Conservation (phyloP, 1,284 basidiomycete species). For the Bjerkandera adusta region DNA sequence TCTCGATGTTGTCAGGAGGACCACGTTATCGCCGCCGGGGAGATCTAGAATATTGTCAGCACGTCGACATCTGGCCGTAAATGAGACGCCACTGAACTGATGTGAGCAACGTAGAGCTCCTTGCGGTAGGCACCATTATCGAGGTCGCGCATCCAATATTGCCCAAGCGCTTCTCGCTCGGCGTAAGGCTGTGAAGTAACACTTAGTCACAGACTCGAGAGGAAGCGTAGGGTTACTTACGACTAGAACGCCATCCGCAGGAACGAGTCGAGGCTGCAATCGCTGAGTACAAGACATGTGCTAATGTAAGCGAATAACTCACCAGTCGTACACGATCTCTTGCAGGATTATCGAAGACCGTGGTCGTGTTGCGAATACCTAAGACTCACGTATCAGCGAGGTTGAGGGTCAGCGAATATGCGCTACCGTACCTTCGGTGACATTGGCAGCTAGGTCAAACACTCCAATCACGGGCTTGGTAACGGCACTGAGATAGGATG, state of each 20-base stretch:
- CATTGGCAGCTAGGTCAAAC: constrained; percentile 94
- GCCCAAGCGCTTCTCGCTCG: constrained; percentile 87
- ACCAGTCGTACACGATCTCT: constrained; percentile 87
- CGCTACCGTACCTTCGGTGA: constrained; percentile 77
- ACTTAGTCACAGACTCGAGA: background rate
- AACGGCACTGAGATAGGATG: constrained; percentile 57
- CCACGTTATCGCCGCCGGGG: constrained; percentile 80
- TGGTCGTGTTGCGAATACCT: constrained; percentile 97
- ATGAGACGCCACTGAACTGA: constrained; percentile 50
- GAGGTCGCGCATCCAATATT: constrained; percentile 95
- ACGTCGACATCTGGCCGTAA: background rate
- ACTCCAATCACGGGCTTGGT: constrained; percentile 98
- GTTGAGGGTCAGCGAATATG: too few species aligned
- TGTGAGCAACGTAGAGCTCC: constrained; percentile 91
- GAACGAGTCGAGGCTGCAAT: constrained; percentile 78
- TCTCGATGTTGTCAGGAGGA: constrained; percentile 77
- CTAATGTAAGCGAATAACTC: constrained; percentile 25
- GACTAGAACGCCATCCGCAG: constrained; percentile 81
- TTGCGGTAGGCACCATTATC: constrained; percentile 83
- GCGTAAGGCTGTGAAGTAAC: constrained; percentile 69
- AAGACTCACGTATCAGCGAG: background rate
- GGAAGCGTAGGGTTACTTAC: constrained; percentile 43
- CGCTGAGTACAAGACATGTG: background rate
- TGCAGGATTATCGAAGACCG: constrained; percentile 92
- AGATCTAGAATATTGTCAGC: constrained; percentile 64